Evolutionary conservation across 169 alveolate species (phyloP).

Genomic region (Haemoproteus tartakovskyi): DNA sequence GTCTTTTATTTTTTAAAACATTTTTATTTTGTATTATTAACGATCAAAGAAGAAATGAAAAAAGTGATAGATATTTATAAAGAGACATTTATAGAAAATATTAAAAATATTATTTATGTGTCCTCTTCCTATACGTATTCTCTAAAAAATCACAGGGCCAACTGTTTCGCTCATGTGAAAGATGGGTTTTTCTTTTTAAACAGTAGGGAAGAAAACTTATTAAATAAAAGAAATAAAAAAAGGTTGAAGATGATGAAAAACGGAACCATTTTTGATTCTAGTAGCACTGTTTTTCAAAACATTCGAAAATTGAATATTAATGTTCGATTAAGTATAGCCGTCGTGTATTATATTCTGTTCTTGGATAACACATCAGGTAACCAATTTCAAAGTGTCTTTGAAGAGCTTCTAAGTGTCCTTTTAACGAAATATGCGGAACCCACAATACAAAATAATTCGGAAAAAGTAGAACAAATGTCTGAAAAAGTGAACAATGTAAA

Average conservation of each 20-base stretch:
- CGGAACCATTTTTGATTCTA: neutral
- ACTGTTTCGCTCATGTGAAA: conserved; percentile 56
- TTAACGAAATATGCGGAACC: conserved; percentile 27
- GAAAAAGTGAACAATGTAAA: too few relatives aligned
- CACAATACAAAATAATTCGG: too few relatives aligned
- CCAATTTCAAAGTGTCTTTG: conserved; percentile 35
- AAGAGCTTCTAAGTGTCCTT: conserved; percentile 38
- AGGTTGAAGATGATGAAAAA: neutral
- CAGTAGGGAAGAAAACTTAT: conserved; percentile 22
- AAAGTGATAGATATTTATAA: conserved; percentile 60
- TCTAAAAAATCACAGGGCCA: conserved; percentile 33
- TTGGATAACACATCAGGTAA: conserved; percentile 43
- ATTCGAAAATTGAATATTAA: conserved; percentile 40
- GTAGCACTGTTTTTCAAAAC: conserved; percentile 11
- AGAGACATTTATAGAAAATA: conserved; percentile 63
- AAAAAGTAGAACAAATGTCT: too few relatives aligned
- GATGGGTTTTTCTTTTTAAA: conserved; percentile 34
- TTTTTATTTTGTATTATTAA: conserved; percentile 48
- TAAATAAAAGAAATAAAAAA: conserved; percentile 14
- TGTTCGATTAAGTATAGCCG: conserved; percentile 45
- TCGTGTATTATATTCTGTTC: conserved; percentile 46
- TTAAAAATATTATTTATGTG: conserved; percentile 59
- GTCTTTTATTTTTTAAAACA: conserved; percentile 57
- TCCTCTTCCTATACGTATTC: conserved; percentile 60
- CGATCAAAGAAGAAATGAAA: conserved; percentile 50